Evolutionary conservation across 2,329 filamentous ascomycete species (phyloP).

Genomic region (Metarhizium humberi): DNA sequence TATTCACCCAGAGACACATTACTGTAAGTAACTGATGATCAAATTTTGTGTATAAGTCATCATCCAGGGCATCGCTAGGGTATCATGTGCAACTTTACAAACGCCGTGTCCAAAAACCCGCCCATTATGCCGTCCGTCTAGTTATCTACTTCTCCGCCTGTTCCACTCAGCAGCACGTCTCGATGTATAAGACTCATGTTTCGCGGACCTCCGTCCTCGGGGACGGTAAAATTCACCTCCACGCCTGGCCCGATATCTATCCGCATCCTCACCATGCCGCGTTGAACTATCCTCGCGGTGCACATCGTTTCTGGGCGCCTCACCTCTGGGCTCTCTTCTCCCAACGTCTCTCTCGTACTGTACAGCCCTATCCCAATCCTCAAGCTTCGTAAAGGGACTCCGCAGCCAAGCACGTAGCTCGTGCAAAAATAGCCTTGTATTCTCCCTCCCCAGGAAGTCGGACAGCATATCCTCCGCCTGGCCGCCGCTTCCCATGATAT

Average conservation of each 20-base stretch:
- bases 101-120: neutral
- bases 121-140: neutral
- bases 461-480: slow-evolving; percentile 70
- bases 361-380: slow-evolving; percentile 72
- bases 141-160: slow-evolving; percentile 2
- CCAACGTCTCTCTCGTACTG: slow-evolving; percentile 45
- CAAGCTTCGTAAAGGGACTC: slow-evolving; percentile 63
- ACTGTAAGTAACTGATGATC: neutral
- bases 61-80: neutral
- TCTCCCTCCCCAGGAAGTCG: slow-evolving; percentile 67
- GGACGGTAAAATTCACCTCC: slow-evolving; percentile 21
- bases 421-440: slow-evolving; percentile 71
- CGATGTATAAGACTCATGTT: neutral
- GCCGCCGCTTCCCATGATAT: slow-evolving; percentile 69
- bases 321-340: neutral
- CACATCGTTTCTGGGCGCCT: neutral
- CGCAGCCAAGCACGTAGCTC: slow-evolving; percentile 76
- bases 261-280: neutral
- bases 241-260: neutral
- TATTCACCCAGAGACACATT: neutral
- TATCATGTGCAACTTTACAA: slow-evolving; percentile 1
- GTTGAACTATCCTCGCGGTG: neutral
- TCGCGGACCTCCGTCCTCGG: neutral
- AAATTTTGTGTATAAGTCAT: neutral
- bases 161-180: neutral